Conservation (phyloP, 352 stramenopile genomes). For the Hyaloperonospora brassicae region DNA sequence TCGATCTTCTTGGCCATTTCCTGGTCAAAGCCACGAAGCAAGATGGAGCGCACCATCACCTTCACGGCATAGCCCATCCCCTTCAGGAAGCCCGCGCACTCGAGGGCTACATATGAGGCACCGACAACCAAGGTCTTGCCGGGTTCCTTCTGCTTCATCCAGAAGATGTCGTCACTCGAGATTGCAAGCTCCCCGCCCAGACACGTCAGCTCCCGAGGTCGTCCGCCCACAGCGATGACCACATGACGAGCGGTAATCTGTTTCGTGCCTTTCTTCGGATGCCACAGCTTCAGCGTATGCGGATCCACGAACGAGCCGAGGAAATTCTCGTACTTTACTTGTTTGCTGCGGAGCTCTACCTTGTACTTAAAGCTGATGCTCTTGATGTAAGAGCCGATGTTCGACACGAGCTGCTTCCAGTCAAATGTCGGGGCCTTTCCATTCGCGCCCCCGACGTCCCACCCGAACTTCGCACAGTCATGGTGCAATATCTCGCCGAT, state of each 20-base stretch:
- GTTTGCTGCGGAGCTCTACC: slow-evolving; percentile 92
- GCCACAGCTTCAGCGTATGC: slow-evolving; percentile 89
- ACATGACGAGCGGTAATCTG: slow-evolving; percentile 89
- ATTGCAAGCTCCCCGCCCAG: slow-evolving; percentile 91
- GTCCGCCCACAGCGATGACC: slow-evolving; percentile 92
- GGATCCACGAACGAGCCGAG: slow-evolving; percentile 89
- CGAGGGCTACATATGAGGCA: slow-evolving; percentile 96
- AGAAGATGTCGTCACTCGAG: slow-evolving; percentile 86
- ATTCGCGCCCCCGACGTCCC: slow-evolving; percentile 29
- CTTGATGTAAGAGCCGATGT: slow-evolving; percentile 96
- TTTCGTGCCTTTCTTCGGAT: slow-evolving; percentile 84
- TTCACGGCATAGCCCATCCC: slow-evolving; percentile 94
- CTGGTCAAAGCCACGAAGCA: slow-evolving; percentile 96
- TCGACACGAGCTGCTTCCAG: slow-evolving; percentile 89
- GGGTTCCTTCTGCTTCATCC: slow-evolving; percentile 56
- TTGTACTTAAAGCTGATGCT: slow-evolving; percentile 99
- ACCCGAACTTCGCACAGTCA: slow-evolving; percentile 86
- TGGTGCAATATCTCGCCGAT: slow-evolving; percentile 85
- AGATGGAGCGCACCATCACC: slow-evolving; percentile 94
- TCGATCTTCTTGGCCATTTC: slow-evolving; percentile 93
- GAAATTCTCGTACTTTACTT: slow-evolving; percentile 92
- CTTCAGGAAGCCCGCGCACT: slow-evolving; percentile 96
- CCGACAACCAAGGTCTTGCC: slow-evolving; percentile 96
- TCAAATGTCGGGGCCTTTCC: slow-evolving; percentile 40
- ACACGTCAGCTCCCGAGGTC: slow-evolving; percentile 84